Evolutionary conservation across 2,329 filamentous ascomycete species (phyloP).

Genomic region (Aureobasidium melanogenum): DNA sequence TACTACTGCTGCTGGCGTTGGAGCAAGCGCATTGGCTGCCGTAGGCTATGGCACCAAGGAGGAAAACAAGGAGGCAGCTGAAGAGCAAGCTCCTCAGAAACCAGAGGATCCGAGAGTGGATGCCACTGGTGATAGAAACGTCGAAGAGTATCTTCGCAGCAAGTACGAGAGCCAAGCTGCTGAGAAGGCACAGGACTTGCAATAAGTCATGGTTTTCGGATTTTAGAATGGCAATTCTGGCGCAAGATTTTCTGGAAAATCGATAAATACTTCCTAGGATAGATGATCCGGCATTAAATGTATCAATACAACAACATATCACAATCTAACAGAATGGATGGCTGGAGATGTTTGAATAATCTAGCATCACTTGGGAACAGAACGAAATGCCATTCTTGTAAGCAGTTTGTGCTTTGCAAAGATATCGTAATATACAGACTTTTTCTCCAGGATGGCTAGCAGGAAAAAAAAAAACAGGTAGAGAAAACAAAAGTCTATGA

Average conservation of each 20-base stretch:
- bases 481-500: background rate
- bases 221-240: background rate
- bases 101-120: constrained; percentile 23
- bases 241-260: background rate
- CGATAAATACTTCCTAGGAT: background rate
- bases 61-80: constrained; percentile 16
- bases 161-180: constrained; percentile 17
- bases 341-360: background rate
- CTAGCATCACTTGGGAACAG: background rate
- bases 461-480: background rate
- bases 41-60: constrained; percentile 24
- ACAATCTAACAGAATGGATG: too few relatives aligned
- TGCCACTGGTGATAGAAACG: constrained; percentile 20
- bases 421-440: constrained; percentile 7
- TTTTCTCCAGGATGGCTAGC: background rate
- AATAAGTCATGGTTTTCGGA: background rate
- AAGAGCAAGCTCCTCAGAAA: constrained; percentile 16
- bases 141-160: constrained; percentile 30
- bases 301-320: background rate
- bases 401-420: background rate
- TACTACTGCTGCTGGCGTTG: constrained; percentile 23
- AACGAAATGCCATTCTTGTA: too few relatives aligned
- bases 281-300: background rate
- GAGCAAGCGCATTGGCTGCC: constrained; percentile 26
- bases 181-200: background rate